phyloP scores from a whole-genome alignment of 805 yeast species.

The Lipomyces anomalus region DNA sequence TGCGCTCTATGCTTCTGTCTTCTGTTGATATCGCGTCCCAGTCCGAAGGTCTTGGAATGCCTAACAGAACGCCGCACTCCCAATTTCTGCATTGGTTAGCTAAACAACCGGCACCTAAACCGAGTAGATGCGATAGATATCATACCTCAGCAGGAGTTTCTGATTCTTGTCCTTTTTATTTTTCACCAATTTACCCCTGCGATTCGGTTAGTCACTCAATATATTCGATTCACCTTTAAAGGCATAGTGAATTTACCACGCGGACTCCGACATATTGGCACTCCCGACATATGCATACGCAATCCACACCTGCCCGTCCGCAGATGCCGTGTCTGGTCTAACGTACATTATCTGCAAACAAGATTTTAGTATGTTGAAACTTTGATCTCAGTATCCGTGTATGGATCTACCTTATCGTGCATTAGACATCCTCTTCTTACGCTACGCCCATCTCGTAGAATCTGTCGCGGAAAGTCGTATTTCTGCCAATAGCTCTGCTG shows the following conservation, averaged over 20 bases:
- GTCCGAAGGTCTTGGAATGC: conserved; percentile 4
- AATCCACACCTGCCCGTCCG: not conserved
- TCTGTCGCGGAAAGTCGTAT: conserved; percentile 15
- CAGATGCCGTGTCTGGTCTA: conserved; percentile 8
- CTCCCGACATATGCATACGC: conserved; percentile 16
- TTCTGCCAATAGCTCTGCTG: conserved; percentile 12
- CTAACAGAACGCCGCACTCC: conserved; percentile 22
- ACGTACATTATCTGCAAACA: conserved; percentile 14
- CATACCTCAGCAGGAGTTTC: conserved; percentile 10
- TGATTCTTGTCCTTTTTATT: conserved; percentile 7
- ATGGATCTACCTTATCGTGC: conserved; percentile 24
- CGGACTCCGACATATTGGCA: conserved; percentile 24
- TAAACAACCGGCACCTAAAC: not conserved
- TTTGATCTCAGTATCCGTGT: too few species aligned
- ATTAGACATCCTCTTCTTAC: conserved; percentile 17
- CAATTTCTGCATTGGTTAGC: conserved; percentile 13
- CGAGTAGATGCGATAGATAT: not conserved
- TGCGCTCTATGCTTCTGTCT: conserved; percentile 1
- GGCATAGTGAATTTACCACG: conserved; percentile 9
- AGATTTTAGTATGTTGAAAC: too few species aligned
- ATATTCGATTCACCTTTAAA: not conserved
- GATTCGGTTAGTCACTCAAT: not conserved
- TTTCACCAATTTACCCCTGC: conserved; percentile 20
- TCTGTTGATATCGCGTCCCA: not conserved
- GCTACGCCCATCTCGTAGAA: conserved; percentile 17